Evolutionary conservation across 1,139 yeast species (phyloP).

Genomic region (Geotrichum histeridarum): DNA sequence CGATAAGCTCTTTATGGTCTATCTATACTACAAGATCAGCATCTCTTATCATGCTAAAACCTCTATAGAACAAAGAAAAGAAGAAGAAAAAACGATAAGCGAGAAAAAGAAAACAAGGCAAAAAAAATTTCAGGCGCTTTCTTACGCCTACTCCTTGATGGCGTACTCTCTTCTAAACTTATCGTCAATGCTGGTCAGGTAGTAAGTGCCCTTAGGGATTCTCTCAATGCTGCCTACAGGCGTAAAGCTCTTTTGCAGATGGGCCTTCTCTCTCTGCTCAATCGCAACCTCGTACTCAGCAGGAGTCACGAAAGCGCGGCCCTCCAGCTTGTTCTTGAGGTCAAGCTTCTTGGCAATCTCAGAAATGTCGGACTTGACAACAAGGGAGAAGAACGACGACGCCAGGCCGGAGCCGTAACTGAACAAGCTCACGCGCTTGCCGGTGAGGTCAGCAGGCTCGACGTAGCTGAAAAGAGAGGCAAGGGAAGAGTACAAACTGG

Average conservation of each 20-base stretch:
- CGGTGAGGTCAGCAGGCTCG: constrained; percentile 67
- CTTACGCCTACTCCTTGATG: constrained; percentile 48
- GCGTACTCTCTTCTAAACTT: constrained; percentile 79
- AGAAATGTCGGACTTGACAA: constrained; percentile 76
- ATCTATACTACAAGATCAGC: too few relatives aligned
- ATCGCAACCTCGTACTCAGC: constrained; percentile 76
- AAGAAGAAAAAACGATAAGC: too few relatives aligned
- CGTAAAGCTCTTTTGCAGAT: constrained; percentile 67
- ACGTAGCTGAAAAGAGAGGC: constrained; percentile 74
- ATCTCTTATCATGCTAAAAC: too few relatives aligned
- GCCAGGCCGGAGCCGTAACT: constrained; percentile 99
- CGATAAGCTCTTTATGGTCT: too few relatives aligned
- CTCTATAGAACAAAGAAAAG: too few relatives aligned
- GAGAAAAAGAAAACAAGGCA: neutral
- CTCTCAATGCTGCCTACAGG: constrained; percentile 77
- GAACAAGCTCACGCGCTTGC: constrained; percentile 84
- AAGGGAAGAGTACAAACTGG: constrained; percentile 83
- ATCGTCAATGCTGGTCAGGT: constrained; percentile 79
- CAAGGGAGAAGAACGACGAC: constrained; percentile 75
- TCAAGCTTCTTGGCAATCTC: constrained; percentile 61
- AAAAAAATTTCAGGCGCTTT: neutral
- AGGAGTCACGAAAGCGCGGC: constrained; percentile 68
- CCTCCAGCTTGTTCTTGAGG: constrained; percentile 62
- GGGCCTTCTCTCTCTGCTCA: constrained; percentile 82
- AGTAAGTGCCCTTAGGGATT: constrained; percentile 72